Conservation (phyloP, 495 filamentous ascomycete genomes). For the Polyplosphaeria fusca region DNA sequence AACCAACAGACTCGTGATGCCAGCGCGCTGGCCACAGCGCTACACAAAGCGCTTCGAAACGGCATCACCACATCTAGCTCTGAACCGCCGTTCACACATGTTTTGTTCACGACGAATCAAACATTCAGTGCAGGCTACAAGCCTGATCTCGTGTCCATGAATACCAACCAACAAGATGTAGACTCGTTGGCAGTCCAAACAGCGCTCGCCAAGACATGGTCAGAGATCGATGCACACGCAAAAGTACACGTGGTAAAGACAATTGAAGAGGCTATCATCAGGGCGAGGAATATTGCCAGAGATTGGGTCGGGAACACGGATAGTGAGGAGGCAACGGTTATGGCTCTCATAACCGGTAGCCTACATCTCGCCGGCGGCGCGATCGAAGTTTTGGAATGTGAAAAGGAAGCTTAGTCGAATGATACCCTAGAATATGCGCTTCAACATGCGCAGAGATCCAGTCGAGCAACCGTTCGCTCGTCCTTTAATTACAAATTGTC, state of each 20-base stretch:
- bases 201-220: constrained; percentile 70
- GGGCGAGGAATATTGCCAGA: constrained; percentile 54
- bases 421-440: background rate
- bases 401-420: background rate
- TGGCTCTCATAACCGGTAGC: constrained; percentile 73
- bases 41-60: constrained; percentile 59
- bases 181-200: constrained; percentile 69
- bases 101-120: constrained; percentile 84
- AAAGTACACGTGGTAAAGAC: constrained; percentile 66
- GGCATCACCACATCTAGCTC: constrained; percentile 43
- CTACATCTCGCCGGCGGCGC: constrained; percentile 83
- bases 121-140: constrained; percentile 73
- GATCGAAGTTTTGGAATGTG: constrained; percentile 66
- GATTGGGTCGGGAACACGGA: background rate
- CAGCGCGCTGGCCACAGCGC: constrained; percentile 58
- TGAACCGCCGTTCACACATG: constrained; percentile 66
- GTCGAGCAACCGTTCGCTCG: too few relatives aligned
- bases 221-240: constrained; percentile 56
- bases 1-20: constrained; percentile 91
- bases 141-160: constrained; percentile 73
- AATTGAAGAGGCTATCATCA: constrained; percentile 81
- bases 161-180: constrained; percentile 64
- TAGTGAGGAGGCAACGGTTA: constrained; percentile 34
- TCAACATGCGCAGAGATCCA: background rate
- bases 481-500: too few relatives aligned